Conservation (phyloP, 169 alveolate species). For the Cyclospora cayetanensis region DNA sequence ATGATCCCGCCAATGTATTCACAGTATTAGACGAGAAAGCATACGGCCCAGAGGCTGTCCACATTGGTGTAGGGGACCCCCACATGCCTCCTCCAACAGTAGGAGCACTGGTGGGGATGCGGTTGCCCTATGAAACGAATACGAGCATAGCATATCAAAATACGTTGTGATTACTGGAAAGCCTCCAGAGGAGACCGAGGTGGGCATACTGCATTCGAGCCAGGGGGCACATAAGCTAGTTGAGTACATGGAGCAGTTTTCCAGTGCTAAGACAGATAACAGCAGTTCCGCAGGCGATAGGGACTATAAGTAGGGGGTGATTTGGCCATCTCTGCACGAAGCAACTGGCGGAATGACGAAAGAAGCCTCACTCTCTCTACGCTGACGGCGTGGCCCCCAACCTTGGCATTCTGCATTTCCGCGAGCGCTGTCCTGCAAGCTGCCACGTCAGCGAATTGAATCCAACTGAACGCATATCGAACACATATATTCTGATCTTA, state of each 20-base stretch:
- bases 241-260: too few species aligned
- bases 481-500: too few species aligned
- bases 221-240: too few species aligned
- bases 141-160: neutral
- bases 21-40: neutral
- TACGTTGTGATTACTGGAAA: too few species aligned
- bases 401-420: slow-evolving; percentile 16
- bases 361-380: neutral
- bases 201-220: too few species aligned
- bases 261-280: too few species aligned
- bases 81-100: neutral
- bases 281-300: too few species aligned
- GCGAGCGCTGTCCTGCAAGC: neutral
- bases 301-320: too few species aligned
- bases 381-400: neutral
- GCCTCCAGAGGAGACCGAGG: too few species aligned
- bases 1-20: neutral
- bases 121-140: neutral
- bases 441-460: slow-evolving; percentile 3
- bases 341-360: neutral
- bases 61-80: neutral
- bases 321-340: too few species aligned
- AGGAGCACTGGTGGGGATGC: neutral
- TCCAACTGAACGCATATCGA: neutral
- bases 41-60: neutral